A percentile compares a stretch with the other conserved stretches of the same genome.
These are phyloP conservation scores for Liquidambar formosana DNA, from an alignment of 164 flowering plant species.

Conservation along the genomic window DNA sequence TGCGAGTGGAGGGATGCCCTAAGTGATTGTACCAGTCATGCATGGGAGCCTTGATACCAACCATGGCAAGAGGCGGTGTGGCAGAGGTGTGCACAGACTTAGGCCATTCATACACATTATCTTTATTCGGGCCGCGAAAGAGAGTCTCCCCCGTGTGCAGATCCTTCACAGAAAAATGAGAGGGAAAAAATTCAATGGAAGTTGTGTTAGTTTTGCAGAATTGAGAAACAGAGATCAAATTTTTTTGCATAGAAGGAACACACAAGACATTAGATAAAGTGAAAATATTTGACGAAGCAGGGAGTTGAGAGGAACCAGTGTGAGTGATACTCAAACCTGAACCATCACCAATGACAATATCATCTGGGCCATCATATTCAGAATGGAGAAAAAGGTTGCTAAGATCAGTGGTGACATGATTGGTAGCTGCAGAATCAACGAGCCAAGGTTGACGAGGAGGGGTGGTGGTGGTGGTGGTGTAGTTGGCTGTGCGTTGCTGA, in stretches of 20 bases:
- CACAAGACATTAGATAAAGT: background rate
- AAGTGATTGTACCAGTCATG: conserved; percentile 4
- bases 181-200: conserved; percentile 10
- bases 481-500: too few relatives aligned
- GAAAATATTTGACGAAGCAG: too few relatives aligned
- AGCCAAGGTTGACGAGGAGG: background rate
- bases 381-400: background rate
- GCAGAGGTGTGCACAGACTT: background rate
- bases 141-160: background rate
- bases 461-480: background rate
- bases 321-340: background rate
- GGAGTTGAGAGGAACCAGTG: background rate
- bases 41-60: background rate
- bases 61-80: background rate
- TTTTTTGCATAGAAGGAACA: conserved; percentile 5
- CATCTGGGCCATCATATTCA: background rate
- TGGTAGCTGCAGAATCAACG: background rate
- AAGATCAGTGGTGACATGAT: background rate
- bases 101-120: conserved; percentile 5
- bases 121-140: background rate
- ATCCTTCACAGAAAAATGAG: conserved; percentile 1
- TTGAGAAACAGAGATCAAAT: background rate
- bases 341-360: conserved; percentile 4
- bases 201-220: conserved; percentile 2
- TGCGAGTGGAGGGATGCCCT: conserved; percentile 6